A percentile compares a stretch with the other conserved stretches of the same genome.
Evolutionary conservation across 1,139 yeast species (phyloP).

Genomic region (Yamadazyma spencermartinsiae): DNA sequence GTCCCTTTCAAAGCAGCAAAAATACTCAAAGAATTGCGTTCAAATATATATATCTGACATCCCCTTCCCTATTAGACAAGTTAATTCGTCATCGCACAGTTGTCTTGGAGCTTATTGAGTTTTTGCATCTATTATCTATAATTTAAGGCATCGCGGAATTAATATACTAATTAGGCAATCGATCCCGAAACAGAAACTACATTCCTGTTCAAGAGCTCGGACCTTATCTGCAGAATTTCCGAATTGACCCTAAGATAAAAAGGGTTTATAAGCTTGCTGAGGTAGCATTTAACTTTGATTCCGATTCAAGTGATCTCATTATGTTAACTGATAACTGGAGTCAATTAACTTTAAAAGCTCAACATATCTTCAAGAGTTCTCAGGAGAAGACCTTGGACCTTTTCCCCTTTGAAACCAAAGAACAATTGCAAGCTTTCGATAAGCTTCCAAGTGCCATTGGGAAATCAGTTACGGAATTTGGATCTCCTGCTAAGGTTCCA

Average conservation of each 20-base stretch:
- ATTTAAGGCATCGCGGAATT: too few species aligned
- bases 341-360: slow-evolving; percentile 18
- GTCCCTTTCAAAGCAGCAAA: too few species aligned
- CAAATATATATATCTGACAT: not conserved
- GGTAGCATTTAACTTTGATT: not conserved
- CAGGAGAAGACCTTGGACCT: slow-evolving; percentile 19
- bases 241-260: not conserved
- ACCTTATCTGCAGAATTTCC: not conserved
- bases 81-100: not conserved
- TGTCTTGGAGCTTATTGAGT: too few species aligned
- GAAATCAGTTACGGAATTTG: slow-evolving; percentile 20
- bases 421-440: slow-evolving; percentile 13
- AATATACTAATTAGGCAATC: not conserved
- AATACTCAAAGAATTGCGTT: too few species aligned
- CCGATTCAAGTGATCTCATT: not conserved
- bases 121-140: too few species aligned
- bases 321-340: slow-evolving; percentile 22
- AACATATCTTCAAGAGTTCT: slow-evolving; percentile 16
- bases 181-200: too few species aligned
- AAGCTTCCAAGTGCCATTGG: slow-evolving; percentile 23
- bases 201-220: not conserved
- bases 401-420: slow-evolving; percentile 21
- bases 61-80: not conserved
- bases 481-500: slow-evolving; percentile 22
- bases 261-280: not conserved